Base-by-base conservation (phyloP, 1,284 basidiomycete species). In the Meripilus lineatus region DNA sequence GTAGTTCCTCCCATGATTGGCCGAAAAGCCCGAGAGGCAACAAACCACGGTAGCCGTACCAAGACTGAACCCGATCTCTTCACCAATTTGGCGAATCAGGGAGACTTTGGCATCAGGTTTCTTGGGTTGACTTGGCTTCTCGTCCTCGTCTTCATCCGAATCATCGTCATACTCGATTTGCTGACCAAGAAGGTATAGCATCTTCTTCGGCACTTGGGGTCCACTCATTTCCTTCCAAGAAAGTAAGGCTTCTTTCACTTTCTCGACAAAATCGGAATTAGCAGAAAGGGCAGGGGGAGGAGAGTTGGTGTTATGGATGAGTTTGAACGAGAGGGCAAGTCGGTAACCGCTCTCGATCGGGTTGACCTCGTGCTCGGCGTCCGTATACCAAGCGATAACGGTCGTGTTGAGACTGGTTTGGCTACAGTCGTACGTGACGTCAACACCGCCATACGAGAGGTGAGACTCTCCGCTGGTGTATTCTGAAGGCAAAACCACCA, bases 341-440 rank as follows among this genome's bases (percentile, higher is more conserved):
- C 69, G 69, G 42, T 68, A 69, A 1, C 72, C 74, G 20, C 62
- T 59, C 2, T 64, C 68, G 32, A 77, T 57, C 3, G 67, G 66
- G 45, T 72, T 67, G 40, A 75, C 62, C 53, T 70, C 68, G 44
- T 72, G 69, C 18, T 55, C 53, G 26, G 72, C 72, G 44, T 72
- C 70, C 4, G 70, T 71, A 47, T 73, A 76, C 71, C 73, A 75
- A 1, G 72, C 63, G 5, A 75, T 54, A 5, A 72, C 59, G 2
- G 65, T 57, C 0, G 68, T 70, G 4, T 55, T 51, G 1, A 58
- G 41, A 24, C 64, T 66, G 32, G 52, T 46, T 2, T 47, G 21
- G 5, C 65, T 53, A 17, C 62, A 53, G 50, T 72, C 66, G 49
- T 68, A 58, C 4, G 56, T 50, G 38, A 61, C 49, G 4, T 53